Percentiles rank a stretch among this genome's conserved stretches.
These are phyloP conservation scores for Thielaviopsis populi DNA, from an alignment of 2,329 filamentous ascomycete genomes.

Conservation along the genomic window DNA sequence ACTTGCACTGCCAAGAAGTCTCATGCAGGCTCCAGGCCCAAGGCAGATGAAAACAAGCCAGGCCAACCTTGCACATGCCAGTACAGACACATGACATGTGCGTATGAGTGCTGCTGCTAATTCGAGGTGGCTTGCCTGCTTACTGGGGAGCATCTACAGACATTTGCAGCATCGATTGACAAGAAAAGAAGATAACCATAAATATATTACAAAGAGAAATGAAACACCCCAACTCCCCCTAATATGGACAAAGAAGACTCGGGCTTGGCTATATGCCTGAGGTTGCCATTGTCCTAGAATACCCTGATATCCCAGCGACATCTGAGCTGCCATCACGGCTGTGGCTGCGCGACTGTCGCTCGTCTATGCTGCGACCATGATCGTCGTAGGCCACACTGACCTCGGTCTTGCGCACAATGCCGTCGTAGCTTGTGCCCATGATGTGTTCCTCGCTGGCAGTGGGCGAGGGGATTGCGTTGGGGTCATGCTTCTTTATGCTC, in stretches of 20 bases:
- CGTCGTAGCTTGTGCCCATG: constrained; percentile 24
- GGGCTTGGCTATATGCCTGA: neutral
- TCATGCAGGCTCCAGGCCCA: no score
- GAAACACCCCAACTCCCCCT: neutral
- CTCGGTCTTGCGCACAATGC: constrained; percentile 27
- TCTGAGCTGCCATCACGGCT: neutral
- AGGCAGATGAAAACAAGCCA: no score
- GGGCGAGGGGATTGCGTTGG: constrained; percentile 24
- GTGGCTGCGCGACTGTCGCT: neutral
- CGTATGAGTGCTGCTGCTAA: no score
- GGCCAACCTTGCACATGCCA: no score
- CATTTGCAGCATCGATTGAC: neutral
- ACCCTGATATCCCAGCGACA: neutral
- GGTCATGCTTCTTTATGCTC: constrained; percentile 23
- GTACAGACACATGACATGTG: no score
- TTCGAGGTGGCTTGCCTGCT: no score
- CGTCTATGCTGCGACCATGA: neutral
- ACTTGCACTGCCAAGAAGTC: no score
- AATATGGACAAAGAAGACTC: neutral
- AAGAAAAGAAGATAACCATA: neutral
- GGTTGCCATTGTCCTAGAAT: neutral
- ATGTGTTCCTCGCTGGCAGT: constrained; percentile 27
- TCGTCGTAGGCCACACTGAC: constrained; percentile 21
- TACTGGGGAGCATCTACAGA: no score
- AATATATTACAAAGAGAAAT: neutral